Base-by-base conservation (phyloP, 1,284 basidiomycete species). In the Apiotrichum akiyoshidainum region DNA sequence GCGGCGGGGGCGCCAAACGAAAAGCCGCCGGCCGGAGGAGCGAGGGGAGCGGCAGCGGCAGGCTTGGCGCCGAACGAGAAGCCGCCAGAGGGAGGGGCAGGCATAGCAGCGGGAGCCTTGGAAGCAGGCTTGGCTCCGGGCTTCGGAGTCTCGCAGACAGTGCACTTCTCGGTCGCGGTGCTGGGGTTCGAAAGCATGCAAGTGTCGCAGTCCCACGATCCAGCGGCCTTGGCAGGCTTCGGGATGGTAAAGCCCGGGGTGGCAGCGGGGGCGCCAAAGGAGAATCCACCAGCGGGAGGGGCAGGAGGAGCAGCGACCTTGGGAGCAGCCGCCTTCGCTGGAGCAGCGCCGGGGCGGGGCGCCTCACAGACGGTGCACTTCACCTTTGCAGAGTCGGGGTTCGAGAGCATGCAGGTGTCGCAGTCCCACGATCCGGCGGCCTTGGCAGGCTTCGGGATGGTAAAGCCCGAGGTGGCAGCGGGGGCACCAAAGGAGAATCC, bases 311-410 rank as follows among this genome's bases (percentile, higher is more conserved):
- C 44, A 1, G 56, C 11, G 12, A 37, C 37, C 11, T 11, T 37
- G 37, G 14, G 14, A 19, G 54, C 33, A 2, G 57, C 44, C 34
- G 59, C n/a, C 31, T 58, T 53, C n/a, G 59, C 49, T 0, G 56
- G 16, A 13, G 53, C 47, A 1, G 48, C 33, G 7, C 54, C 66
- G 39, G 69, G 72, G 26, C 76, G 71, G 0, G 80, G 78, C 2
- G 78, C 64, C 46, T 84, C 83, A 58, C 85, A 87, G 34, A 83
- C 62, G 0, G 74, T 77, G 65, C 85, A 86, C 67, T 84, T 83
- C 46, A 71, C 70, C 42, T 68, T 78, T 5, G 79, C 81, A 11
- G 69, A 71, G 12, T 71, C 77, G 6, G 80, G 73, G 64, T 84
- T 85, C 49, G 78, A 70, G 37, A 84, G 65, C 71, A 75, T 77